Conservation (phyloP, 2,329 filamentous ascomycete species). For the Cladosporium sp. region DNA sequence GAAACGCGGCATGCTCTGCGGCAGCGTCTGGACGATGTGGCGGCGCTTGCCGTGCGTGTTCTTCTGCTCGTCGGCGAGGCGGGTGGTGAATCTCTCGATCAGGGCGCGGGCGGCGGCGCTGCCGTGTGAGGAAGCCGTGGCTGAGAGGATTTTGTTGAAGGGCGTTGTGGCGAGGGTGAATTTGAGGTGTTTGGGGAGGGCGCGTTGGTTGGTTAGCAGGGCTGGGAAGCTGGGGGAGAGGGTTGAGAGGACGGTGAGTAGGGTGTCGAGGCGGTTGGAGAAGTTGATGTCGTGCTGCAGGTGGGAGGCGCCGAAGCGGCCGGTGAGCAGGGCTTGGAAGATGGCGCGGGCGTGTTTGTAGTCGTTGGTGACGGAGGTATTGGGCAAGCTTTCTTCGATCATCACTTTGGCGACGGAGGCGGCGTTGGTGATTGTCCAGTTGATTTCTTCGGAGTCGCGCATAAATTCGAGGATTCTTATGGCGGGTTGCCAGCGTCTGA, state of each 20-base stretch:
- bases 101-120: slow-evolving; percentile 45
- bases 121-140: slow-evolving; percentile 49
- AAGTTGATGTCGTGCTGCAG: slow-evolving; percentile 22
- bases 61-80: background rate
- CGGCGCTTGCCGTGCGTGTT: background rate
- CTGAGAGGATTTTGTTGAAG: slow-evolving; percentile 53
- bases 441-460: background rate
- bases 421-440: slow-evolving; percentile 22
- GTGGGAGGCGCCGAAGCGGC: slow-evolving; percentile 1
- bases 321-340: background rate
- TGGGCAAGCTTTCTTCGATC: background rate
- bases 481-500: slow-evolving; percentile 39
- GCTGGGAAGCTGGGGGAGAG: background rate
- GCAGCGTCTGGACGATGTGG: background rate
- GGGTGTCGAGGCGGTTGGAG: slow-evolving; percentile 19
- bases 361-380: background rate
- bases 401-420: background rate
- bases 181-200: background rate
- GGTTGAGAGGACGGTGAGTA: slow-evolving; percentile 15
- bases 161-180: background rate
- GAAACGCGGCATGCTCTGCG: background rate
- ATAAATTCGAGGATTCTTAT: slow-evolving; percentile 32
- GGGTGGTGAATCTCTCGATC: slow-evolving; percentile 36
- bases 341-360: background rate
- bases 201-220: background rate